These are phyloP conservation scores for Cyclocybe aegerita DNA, from an alignment of 768 basidiomycete species.

Conservation along the genomic window DNA sequence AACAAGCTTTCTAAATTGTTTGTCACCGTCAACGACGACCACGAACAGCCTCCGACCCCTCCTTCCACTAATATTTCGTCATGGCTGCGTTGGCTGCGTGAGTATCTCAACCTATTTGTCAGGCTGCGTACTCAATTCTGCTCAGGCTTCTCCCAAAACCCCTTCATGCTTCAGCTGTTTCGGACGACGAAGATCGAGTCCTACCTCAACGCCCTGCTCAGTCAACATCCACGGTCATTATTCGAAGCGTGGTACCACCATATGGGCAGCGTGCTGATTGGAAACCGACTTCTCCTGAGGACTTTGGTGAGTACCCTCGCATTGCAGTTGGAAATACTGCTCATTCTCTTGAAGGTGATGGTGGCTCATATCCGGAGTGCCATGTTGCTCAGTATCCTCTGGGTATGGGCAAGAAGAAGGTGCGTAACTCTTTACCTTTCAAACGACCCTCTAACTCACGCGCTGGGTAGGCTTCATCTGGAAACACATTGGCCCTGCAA, in stretches of 20 bases:
- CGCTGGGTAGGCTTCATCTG: slow-evolving; percentile 69
- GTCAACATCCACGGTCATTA: slow-evolving; percentile 34
- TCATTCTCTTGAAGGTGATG: slow-evolving; percentile 53
- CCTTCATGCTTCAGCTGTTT: slow-evolving; percentile 45
- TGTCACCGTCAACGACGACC: neutral
- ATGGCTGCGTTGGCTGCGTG: slow-evolving; percentile 74
- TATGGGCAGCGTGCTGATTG: slow-evolving; percentile 87
- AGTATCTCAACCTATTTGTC: slow-evolving; percentile 28
- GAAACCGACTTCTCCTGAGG: slow-evolving; percentile 79
- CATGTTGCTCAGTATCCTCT: slow-evolving; percentile 97
- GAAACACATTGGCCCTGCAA: slow-evolving; percentile 94
- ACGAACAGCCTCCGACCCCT: slow-evolving; percentile 1
- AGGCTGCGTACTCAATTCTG: neutral
- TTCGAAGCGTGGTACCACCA: slow-evolving; percentile 63
- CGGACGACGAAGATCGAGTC: slow-evolving; percentile 64
- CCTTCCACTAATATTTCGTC: slow-evolving; percentile 11
- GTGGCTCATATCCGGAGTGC: slow-evolving; percentile 92
- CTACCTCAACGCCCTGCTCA: slow-evolving; percentile 33
- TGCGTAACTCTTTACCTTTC: slow-evolving; percentile 27
- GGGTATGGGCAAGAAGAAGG: slow-evolving; percentile 95
- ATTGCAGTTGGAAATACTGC: slow-evolving; percentile 1
- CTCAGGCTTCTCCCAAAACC: slow-evolving; percentile 72
- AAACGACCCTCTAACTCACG: neutral
- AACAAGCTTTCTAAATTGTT: slow-evolving; percentile 15
- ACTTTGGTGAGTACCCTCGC: slow-evolving; percentile 64